These are phyloP conservation scores for Ophiostoma sp. DNA, from an alignment of 2,329 filamentous ascomycete species.

Conservation along the genomic window DNA sequence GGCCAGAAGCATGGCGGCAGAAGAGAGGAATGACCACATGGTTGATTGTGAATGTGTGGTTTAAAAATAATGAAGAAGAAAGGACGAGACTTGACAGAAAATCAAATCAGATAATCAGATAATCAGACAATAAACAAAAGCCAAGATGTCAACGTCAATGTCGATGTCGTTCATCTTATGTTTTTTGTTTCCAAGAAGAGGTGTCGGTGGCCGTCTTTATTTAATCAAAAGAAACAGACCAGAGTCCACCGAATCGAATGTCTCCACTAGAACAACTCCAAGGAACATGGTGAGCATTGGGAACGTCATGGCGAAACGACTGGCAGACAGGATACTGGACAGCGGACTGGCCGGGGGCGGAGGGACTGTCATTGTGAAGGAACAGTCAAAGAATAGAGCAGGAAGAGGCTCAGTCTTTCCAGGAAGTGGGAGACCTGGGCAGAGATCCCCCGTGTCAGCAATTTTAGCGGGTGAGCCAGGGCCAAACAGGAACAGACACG, in stretches of 20 bases:
- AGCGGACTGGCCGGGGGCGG: background rate
- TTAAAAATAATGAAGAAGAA: background rate
- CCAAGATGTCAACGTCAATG: background rate
- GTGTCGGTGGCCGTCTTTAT: background rate
- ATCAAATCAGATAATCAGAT: no score
- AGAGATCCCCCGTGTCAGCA: constrained; percentile 3
- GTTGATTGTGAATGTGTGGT: background rate
- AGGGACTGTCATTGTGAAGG: background rate
- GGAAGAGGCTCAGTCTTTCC: background rate
- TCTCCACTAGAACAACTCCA: background rate
- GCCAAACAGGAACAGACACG: no score
- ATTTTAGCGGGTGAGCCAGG: background rate
- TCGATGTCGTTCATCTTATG: background rate
- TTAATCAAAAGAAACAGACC: background rate
- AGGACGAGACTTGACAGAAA: background rate
- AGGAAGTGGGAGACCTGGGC: background rate
- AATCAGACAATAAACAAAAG: background rate
- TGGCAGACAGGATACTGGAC: background rate
- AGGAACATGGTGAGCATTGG: background rate
- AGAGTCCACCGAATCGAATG: background rate
- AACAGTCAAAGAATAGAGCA: background rate
- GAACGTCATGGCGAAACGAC: background rate
- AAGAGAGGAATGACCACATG: background rate
- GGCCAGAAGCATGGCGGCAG: background rate
- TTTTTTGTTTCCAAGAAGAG: background rate